Conservation (phyloP, 2,329 filamentous ascomycete genomes). For the Magnaporthiopsis incrustans region DNA sequence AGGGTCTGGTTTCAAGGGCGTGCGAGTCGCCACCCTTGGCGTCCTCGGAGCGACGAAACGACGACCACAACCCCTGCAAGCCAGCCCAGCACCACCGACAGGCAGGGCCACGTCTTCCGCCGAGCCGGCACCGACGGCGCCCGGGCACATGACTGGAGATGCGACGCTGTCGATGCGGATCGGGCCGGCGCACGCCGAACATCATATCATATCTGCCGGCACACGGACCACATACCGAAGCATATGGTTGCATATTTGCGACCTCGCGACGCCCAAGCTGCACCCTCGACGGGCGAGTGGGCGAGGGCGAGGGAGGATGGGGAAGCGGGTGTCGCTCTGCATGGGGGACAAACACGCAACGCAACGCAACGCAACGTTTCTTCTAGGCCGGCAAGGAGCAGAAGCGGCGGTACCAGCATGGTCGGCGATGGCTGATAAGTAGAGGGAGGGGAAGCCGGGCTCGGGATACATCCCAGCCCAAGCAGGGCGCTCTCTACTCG, state of each 20-base stretch:
- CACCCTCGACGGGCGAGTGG: slow-evolving; percentile 26
- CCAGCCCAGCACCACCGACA: not conserved
- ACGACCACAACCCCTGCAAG: no score
- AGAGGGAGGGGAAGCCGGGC: slow-evolving; percentile 14
- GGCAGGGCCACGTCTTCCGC: slow-evolving; percentile 21
- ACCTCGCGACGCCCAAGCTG: slow-evolving; percentile 31
- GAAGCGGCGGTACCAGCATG: no score
- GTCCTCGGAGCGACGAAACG: no score
- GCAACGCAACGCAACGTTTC: slow-evolving; percentile 16
- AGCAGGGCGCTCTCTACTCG: slow-evolving; percentile 35
- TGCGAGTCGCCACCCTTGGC: no score
- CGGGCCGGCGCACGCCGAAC: slow-evolving; percentile 36
- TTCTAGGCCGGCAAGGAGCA: slow-evolving; percentile 7
- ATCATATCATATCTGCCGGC: slow-evolving; percentile 43
- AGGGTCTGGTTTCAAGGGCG: no score
- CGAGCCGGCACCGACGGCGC: slow-evolving; percentile 17
- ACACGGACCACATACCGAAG: slow-evolving; percentile 27
- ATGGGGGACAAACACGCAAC: slow-evolving; percentile 14
- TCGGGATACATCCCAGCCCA: slow-evolving; percentile 20
- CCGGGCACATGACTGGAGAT: slow-evolving; percentile 17
- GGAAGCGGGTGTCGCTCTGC: slow-evolving; percentile 15
- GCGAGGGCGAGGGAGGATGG: slow-evolving; percentile 14
- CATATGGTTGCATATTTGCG: slow-evolving; percentile 21
- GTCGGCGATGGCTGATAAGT: no score
- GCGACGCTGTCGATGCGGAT: slow-evolving; percentile 30